Evolutionary conservation across 495 filamentous ascomycete genomes (phyloP).

Genomic region (Penicillium bialowiezense): DNA sequence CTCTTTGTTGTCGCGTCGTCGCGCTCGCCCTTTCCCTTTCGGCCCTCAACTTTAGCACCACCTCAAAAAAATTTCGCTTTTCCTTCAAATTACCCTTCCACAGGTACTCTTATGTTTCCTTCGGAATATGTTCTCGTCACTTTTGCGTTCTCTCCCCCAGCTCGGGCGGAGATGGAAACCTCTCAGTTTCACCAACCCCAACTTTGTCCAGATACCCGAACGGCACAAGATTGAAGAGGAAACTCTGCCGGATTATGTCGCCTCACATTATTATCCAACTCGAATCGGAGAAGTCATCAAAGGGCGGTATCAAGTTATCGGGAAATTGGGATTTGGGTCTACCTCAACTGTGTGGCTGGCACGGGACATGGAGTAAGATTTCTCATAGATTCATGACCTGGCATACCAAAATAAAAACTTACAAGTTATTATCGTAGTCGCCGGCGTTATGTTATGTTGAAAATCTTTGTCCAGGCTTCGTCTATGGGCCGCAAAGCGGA

Average conservation of each 20-base stretch:
- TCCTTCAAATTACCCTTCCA: not conserved
- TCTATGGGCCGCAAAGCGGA: constrained; percentile 21
- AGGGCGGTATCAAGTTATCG: constrained; percentile 33
- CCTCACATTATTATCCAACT: constrained; percentile 32
- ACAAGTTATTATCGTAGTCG: constrained; percentile 5
- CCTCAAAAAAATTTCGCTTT: too few relatives aligned
- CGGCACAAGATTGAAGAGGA: constrained; percentile 20
- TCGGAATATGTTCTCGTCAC: constrained; percentile 8
- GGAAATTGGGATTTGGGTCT: constrained; percentile 39
- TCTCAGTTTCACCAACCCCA: constrained; percentile 22
- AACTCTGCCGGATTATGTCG: constrained; percentile 28
- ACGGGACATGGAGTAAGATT: constrained; percentile 31
- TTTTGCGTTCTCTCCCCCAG: constrained; percentile 18
- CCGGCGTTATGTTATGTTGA: constrained; percentile 33
- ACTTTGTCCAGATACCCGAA: constrained; percentile 7
- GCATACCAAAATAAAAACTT: too few relatives aligned
- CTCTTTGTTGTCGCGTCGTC: too few relatives aligned
- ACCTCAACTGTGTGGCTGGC: constrained; percentile 38
- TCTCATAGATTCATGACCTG: too few relatives aligned
- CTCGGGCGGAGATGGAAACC: constrained; percentile 20
- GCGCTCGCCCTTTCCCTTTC: too few relatives aligned
- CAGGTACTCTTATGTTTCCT: too few relatives aligned
- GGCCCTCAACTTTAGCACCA: too few relatives aligned
- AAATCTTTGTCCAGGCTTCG: constrained; percentile 27
- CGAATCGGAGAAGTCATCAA: constrained; percentile 35